Evolutionary conservation across 352 stramenopile species (phyloP).

Genomic region (Phytophthora niederhauseri): DNA sequence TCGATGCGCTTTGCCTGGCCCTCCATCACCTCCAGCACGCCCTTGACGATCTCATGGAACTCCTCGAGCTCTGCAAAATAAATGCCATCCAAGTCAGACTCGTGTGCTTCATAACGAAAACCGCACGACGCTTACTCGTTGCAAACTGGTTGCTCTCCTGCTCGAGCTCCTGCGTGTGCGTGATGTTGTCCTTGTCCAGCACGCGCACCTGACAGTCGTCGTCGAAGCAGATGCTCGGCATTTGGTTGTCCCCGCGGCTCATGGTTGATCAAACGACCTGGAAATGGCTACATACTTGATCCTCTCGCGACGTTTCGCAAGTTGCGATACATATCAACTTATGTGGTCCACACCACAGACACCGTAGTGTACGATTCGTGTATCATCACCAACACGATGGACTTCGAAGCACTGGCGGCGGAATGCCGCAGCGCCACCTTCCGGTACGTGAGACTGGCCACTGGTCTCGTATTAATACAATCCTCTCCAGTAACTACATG

Average conservation of each 20-base stretch:
- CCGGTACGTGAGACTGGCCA: conserved; percentile 35
- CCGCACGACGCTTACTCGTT: conserved; percentile 45
- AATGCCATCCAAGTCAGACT: background rate
- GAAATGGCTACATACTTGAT: conserved; percentile 25
- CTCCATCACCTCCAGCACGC: conserved; percentile 81
- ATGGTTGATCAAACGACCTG: conserved; percentile 42
- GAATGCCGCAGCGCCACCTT: conserved; percentile 57
- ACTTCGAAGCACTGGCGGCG: conserved; percentile 61
- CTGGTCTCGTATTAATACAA: background rate
- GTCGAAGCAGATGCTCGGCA: conserved; percentile 80
- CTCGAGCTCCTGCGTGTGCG: conserved; percentile 78
- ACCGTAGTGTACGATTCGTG: conserved; percentile 2
- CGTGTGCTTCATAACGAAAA: background rate
- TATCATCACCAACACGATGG: conserved; percentile 23
- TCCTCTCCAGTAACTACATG: background rate
- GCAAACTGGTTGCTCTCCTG: conserved; percentile 86
- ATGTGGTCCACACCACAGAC: conserved; percentile 12
- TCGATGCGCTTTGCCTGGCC: conserved; percentile 80
- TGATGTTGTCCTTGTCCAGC: conserved; percentile 81
- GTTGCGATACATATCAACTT: background rate
- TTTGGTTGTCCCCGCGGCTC: conserved; percentile 74
- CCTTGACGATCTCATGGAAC: conserved; percentile 84
- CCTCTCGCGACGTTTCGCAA: conserved; percentile 21
- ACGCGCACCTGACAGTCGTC: conserved; percentile 82
- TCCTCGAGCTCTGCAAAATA: conserved; percentile 68